Percentiles rank a stretch among this genome's conserved stretches.
Conservation (phyloP, 805 yeast species). For the Nakazawaea ishiwadae region DNA sequence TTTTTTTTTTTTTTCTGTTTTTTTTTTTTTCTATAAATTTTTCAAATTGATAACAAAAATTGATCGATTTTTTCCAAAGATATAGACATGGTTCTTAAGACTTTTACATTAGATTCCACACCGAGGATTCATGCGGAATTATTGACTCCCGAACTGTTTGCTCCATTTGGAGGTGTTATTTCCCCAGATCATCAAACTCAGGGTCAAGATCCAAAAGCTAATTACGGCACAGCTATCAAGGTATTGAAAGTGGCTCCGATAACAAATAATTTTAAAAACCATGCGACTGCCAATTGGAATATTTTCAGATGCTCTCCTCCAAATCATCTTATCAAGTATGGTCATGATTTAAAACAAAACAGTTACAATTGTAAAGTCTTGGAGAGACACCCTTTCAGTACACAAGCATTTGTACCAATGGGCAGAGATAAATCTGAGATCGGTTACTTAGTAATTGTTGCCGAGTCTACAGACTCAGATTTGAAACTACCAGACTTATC, state of each 20-base stretch:
- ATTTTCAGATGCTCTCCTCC: conserved; percentile 81
- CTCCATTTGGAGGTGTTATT: conserved; percentile 68
- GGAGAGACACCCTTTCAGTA: conserved; percentile 84
- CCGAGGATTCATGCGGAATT: conserved; percentile 42
- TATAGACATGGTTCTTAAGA: conserved; percentile 35
- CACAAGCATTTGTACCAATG: conserved; percentile 92
- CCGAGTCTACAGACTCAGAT: conserved; percentile 41
- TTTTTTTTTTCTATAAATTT: too few species aligned
- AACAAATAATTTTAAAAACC: conserved; percentile 41
- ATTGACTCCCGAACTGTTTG: conserved; percentile 63
- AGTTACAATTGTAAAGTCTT: conserved; percentile 59
- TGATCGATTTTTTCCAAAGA: too few species aligned
- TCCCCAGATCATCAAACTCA: conserved; percentile 72
- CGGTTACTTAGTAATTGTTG: conserved; percentile 80
- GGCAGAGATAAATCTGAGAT: conserved; percentile 47
- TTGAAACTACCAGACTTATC: conserved; percentile 61
- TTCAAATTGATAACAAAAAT: neutral
- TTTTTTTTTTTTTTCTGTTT: neutral
- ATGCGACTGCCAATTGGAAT: conserved; percentile 72
- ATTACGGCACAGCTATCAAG: conserved; percentile 92
- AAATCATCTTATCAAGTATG: conserved; percentile 40
- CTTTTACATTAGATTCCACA: conserved; percentile 24
- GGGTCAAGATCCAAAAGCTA: conserved; percentile 43
- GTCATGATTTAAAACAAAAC: conserved; percentile 9
- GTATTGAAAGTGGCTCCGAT: conserved; percentile 69